These are phyloP conservation scores for Litsea cubeba DNA, from an alignment of 164 flowering plant genomes.

Conservation along the genomic window DNA sequence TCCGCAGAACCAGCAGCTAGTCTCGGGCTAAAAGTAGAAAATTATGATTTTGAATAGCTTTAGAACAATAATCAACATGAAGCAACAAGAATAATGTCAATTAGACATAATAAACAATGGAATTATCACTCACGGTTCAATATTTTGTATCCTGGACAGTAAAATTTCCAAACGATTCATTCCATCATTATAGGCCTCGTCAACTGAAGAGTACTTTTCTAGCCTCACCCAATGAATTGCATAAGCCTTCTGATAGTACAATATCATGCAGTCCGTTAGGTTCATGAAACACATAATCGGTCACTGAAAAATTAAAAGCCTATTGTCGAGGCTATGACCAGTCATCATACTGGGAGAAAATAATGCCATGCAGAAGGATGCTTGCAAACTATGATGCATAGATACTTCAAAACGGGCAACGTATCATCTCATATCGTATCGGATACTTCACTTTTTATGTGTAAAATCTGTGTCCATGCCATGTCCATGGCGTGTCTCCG, in stretches of 20 bases:
- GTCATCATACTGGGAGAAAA: too few relatives aligned
- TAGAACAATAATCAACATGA: background rate
- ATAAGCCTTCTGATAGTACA: slow-evolving; percentile 63
- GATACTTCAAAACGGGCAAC: too few relatives aligned
- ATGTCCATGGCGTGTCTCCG: too few relatives aligned
- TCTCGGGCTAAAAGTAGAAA: slow-evolving; percentile 53
- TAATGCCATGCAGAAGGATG: too few relatives aligned
- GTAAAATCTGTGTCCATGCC: too few relatives aligned
- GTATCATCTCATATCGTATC: too few relatives aligned
- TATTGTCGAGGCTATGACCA: too few relatives aligned
- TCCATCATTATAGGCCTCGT: slow-evolving; percentile 75
- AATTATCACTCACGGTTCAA: slow-evolving; percentile 51
- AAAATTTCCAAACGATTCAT: slow-evolving; percentile 49
- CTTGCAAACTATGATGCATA: too few relatives aligned
- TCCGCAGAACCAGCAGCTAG: slow-evolving; percentile 66
- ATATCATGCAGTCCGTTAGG: slow-evolving; percentile 2
- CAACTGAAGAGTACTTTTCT: slow-evolving; percentile 57
- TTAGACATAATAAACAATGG: too few relatives aligned
- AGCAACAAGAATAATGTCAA: background rate
- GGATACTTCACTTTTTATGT: too few relatives aligned
- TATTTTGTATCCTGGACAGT: slow-evolving; percentile 66
- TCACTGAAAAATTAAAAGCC: background rate
- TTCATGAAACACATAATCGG: background rate
- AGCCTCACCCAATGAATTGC: slow-evolving; percentile 88
- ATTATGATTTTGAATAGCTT: slow-evolving; percentile 1